Base-by-base conservation (phyloP, 2,329 filamentous ascomycete genomes). In the Stachybotrys chartarum region DNA sequence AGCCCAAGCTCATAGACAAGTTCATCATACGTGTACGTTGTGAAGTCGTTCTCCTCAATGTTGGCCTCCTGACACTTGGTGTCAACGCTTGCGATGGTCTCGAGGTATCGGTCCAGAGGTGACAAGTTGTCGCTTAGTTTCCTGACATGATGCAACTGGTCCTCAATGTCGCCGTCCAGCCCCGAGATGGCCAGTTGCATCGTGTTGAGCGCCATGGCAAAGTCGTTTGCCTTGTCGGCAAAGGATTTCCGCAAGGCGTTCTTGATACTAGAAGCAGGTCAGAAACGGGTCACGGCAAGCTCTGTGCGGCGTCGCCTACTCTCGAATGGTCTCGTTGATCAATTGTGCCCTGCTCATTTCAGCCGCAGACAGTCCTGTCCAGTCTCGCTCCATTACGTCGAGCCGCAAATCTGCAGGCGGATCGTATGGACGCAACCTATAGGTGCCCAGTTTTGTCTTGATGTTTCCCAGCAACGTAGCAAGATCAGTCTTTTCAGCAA, bases 31-130 rank as follows among this genome's bases (percentile, higher is more conserved):
- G 93, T 96, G 74, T 97, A 97, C 8, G 93, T 97, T n/a, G 94
- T 99, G 71, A 94, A 97, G 75, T 99, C 94, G 72, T 99, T 99
- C 67, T 99, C 94, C 72, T 99, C 94, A 60, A 99, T 97, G 70
- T 99, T 97, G 59, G 94, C 94, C 75, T 97, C 93, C 57, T 87
- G 83, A 69, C 94, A 99, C 73, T 96, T 91, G 60, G 85, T 84
- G 66, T 97, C 92, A 51, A 97, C 82, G 11, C 84, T 84, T 14
- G 85, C 89, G 67, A 99, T 97, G 60, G 91, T 89, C 59, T 90
- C 86, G 46, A 99, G 81, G 68, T 95, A 99, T 57, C 89, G 84
- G 64, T 97, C 91, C n/a, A 99, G 80, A 3, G 93, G 93, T 8
- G 90, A 82, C 12, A 99, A 78, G 65, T 90, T 97, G 60, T 90